Base-by-base conservation (phyloP, 768 basidiomycete genomes). In the Pisolithus microcarpus region DNA sequence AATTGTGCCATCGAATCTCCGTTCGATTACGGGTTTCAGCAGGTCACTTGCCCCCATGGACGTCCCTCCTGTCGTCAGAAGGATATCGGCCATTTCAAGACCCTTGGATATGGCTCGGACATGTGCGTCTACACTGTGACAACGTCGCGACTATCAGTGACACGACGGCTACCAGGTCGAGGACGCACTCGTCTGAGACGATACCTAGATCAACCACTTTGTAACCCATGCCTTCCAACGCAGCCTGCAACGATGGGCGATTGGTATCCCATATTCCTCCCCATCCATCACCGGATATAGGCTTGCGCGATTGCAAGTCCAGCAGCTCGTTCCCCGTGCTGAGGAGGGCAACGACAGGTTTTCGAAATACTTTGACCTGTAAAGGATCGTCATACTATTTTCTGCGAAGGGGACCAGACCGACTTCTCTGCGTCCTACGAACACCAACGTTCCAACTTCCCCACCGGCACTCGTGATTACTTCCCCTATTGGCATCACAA, bases 1-100 rank as follows among this genome's bases (percentile, higher is more conserved):
- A 5, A 92, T 75, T 7, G 75, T 84, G 0, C 91, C 91, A 16
- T 72, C 64, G 50, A 93, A 77, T 39, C 85, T 75, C 15, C 82
- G 79, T 66, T 95, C 91, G 50, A 95, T 85, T 51, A 92, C 79
- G 1, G 91, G 91, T 65, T 94, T 93, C 38, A 95, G 68, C 19
- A 94, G 74, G 65, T 94, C 91, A 1, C 81, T 82, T 2, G 91
- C 78, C 0, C 91, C 91, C 91, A 94, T 94, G 2, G 88, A 91
- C 4, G 91, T 92, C 4, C 91, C 91, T 10, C 91, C 91, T 1
- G 91, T 95, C 1, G 88, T 87, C 10, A 94, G 68, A 13, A 95
- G 63, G 7, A 95, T 65, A 60, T 94, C 91, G 0, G 88, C 85
- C 18, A 64, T 59, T 36, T 75, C 70, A 7, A 87, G 70, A 0